A percentile compares a stretch with the other conserved stretches of the same genome.
These are phyloP conservation scores for Beauveria brongniartii DNA, from an alignment of 2,329 filamentous ascomycete genomes.

Conservation along the genomic window DNA sequence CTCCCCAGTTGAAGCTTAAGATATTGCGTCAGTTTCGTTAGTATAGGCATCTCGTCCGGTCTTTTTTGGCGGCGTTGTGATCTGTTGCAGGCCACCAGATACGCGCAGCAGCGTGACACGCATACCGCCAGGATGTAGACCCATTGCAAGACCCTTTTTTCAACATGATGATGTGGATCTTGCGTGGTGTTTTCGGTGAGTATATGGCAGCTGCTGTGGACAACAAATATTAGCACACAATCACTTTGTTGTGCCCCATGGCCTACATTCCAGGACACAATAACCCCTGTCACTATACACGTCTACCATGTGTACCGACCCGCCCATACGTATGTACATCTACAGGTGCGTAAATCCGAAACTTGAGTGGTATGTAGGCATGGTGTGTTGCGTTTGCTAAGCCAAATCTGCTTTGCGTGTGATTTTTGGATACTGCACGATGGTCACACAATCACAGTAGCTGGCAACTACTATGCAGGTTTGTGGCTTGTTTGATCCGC, in stretches of 20 bases:
- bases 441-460: background rate
- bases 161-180: background rate
- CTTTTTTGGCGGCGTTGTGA: background rate
- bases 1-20: too few species aligned
- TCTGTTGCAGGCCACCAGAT: background rate
- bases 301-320: background rate
- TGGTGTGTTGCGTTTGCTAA: background rate
- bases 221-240: background rate
- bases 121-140: background rate
- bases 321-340: background rate
- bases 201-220: background rate
- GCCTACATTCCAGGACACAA: background rate
- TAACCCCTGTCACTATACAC: background rate
- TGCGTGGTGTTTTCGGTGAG: constrained; percentile 2
- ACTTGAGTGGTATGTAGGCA: too few species aligned
- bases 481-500: background rate
- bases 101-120: background rate
- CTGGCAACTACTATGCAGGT: background rate
- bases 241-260: background rate
- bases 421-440: background rate
- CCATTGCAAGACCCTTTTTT: background rate
- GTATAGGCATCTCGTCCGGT: background rate
- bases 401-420: background rate
- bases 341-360: background rate
- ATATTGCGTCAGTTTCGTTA: background rate